phyloP scores from a whole-genome alignment of 2,329 filamentous ascomycete genomes.

The Biscogniauxia marginata region DNA sequence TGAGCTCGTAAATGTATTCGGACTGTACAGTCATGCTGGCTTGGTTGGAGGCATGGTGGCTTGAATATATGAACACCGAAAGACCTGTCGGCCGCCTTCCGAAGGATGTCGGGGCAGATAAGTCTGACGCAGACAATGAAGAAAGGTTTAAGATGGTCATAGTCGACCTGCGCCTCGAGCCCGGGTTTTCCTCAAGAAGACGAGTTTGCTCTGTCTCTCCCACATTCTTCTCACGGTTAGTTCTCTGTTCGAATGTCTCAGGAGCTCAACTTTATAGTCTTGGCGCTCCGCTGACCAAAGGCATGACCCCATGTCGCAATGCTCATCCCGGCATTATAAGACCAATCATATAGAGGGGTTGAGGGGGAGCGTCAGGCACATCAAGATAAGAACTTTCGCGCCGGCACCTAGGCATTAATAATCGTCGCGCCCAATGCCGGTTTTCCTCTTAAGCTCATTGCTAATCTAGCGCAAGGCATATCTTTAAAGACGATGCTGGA shows the following conservation, averaged over 20 bases:
- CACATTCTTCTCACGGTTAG: slow-evolving; percentile 35
- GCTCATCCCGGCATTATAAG: slow-evolving; percentile 9
- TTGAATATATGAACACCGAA: not conserved
- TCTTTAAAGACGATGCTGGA: not conserved
- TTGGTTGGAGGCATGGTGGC: not conserved
- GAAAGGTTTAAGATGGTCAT: not conserved
- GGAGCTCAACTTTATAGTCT: slow-evolving; percentile 20
- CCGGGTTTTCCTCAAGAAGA: not conserved
- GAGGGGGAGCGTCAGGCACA: not conserved
- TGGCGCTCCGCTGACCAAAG: slow-evolving; percentile 23
- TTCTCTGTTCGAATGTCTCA: slow-evolving; percentile 10
- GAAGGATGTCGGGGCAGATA: not conserved
- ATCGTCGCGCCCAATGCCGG: not conserved
- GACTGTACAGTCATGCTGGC: not conserved
- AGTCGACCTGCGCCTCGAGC: not conserved
- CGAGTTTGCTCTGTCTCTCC: slow-evolving; percentile 15
- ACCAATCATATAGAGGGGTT: slow-evolving; percentile 1
- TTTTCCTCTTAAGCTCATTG: not conserved
- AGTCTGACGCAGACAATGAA: not conserved
- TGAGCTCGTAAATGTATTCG: not conserved
- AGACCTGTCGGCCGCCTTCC: not conserved
- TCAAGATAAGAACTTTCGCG: slow-evolving; percentile 16
- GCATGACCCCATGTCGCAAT: slow-evolving; percentile 20
- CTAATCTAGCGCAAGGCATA: not conserved
- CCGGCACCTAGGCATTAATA: slow-evolving; percentile 10